Evolutionary conservation across 2,329 filamentous ascomycete genomes (phyloP).

Genomic region (Fusarium sp.): DNA sequence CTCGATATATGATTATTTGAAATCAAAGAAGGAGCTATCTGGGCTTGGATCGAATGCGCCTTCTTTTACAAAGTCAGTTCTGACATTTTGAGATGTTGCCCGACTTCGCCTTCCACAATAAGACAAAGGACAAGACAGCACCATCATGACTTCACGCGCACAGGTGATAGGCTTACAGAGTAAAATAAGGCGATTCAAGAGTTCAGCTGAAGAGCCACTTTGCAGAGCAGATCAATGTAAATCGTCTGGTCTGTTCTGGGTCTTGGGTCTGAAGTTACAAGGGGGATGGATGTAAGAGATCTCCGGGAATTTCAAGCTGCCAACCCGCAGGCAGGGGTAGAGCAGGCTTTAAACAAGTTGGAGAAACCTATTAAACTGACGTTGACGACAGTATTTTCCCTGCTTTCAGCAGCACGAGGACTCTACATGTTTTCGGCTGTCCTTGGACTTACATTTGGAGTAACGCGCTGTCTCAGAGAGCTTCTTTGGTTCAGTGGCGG

Average conservation of each 20-base stretch:
- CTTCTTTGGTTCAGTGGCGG: constrained; percentile 40
- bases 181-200: constrained; percentile 16
- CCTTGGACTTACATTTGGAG: constrained; percentile 25
- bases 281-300: constrained; percentile 32
- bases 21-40: constrained; percentile 7
- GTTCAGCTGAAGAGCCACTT: constrained; percentile 28
- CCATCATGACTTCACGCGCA: background rate
- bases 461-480: constrained; percentile 25
- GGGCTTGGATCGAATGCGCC: constrained; percentile 14
- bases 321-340: constrained; percentile 39
- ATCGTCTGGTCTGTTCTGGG: constrained; percentile 24
- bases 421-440: constrained; percentile 24
- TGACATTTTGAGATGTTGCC: background rate
- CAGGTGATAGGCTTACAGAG: constrained; percentile 28
- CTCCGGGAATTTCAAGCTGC: constrained; percentile 8
- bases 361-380: constrained; percentile 38
- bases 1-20: background rate
- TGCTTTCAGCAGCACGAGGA: constrained; percentile 36
- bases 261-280: constrained; percentile 25
- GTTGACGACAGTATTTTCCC: constrained; percentile 43
- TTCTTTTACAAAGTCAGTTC: constrained; percentile 39
- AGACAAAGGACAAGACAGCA: constrained; percentile 2
- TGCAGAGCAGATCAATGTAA: constrained; percentile 23
- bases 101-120: background rate
- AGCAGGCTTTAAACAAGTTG: constrained; percentile 42